A percentile compares a stretch with the other conserved stretches of the same genome.
Evolutionary conservation across 768 basidiomycete genomes (phyloP).

Genomic region (Suillus occidentalis): DNA sequence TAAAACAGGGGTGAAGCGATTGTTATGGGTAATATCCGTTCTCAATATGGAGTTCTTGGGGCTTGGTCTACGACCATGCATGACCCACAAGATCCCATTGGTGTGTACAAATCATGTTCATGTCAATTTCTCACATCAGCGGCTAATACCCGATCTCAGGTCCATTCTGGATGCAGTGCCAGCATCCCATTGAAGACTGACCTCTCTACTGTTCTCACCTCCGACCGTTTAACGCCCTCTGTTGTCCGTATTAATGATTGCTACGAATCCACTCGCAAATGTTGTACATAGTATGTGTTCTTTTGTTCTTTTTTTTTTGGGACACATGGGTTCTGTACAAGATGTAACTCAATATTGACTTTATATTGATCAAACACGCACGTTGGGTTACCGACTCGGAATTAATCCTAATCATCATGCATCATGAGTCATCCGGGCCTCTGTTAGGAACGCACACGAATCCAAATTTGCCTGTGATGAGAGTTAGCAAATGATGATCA

Average conservation of each 20-base stretch:
- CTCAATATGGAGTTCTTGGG: constrained; percentile 58
- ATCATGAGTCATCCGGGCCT: background rate
- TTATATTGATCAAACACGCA: background rate
- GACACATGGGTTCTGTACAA: background rate
- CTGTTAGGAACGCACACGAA: background rate
- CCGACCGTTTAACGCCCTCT: background rate
- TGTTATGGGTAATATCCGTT: constrained; percentile 60
- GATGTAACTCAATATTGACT: background rate
- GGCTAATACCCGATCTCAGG: constrained; percentile 13
- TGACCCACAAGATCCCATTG: constrained; percentile 48
- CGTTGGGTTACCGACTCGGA: background rate
- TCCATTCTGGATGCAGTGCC: constrained; percentile 31
- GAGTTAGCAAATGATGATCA: background rate
- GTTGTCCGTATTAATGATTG: background rate
- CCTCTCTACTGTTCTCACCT: too few species aligned
- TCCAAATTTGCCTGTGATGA: background rate
- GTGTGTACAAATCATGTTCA: constrained; percentile 21
- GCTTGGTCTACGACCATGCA: constrained; percentile 50
- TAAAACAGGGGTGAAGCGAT: constrained; percentile 55
- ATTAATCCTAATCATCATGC: background rate
- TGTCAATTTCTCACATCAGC: background rate
- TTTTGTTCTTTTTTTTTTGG: background rate
- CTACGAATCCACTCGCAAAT: background rate
- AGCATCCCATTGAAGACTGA: constrained; percentile 24
- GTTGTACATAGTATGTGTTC: background rate